Base-by-base conservation (phyloP, 129 eudicot species). In the Centella asiatica region DNA sequence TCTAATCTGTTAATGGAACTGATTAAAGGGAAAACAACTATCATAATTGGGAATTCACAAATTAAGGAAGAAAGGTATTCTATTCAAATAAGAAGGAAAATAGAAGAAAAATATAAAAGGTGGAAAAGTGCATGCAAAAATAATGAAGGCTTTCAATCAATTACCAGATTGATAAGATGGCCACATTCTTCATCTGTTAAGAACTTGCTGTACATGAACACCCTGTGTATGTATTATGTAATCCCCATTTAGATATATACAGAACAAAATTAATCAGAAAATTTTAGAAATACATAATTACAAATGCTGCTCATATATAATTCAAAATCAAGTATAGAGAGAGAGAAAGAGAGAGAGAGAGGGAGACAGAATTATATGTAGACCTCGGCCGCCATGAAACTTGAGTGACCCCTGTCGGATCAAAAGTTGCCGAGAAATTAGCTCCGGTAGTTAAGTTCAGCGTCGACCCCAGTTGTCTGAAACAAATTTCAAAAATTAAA, bases 111-210 rank as follows among this genome's bases (percentile, higher is more conserved):
- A n/a, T 29, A 14, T 32, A 32, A 56, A 27, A 2, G 19, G 15
- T 11, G 59, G 18, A 5, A 55, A 1, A 14, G 12, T 26, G 28
- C 17, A 56, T 54, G 69, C 40, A 26, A 51, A 53, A 15, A 84
- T 50, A 25, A 22, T 7, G 28, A 39, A 36, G 62, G 64, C 60
- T 44, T 74, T 56, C n/a, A n/a, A n/a, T n/a, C n/a, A n/a, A n/a
- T n/a, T 29, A 82, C 88, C 88, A 78, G 44, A 58, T 62, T 29
- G 65, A 85, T 80, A 57, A 88, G 83, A 84, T 86, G 97, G 79
- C 86, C 97, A 78, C 97, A 90, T 78, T 90, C 97, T 29, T 81
- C 76, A 70, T 81, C 81, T 22, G 87, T 81, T 69, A 90, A 55
- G 72, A 90, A 90, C 0, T 72, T 76, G 28, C 59, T 79, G 71